phyloP scores from a whole-genome alignment of 768 basidiomycete species.

The Tricholoma hemisulphureum region DNA sequence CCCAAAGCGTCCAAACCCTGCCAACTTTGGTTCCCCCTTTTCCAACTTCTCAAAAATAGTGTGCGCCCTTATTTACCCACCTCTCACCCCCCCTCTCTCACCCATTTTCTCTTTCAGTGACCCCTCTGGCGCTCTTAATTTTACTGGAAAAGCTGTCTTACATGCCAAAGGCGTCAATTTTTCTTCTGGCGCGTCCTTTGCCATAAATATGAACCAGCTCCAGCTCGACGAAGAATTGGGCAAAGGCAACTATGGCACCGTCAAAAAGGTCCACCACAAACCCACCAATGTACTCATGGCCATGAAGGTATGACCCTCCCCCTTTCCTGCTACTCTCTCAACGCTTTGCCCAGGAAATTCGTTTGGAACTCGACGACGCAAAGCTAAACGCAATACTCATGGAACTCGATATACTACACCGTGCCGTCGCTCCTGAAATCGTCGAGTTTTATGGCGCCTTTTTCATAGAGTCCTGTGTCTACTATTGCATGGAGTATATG shows the following conservation, averaged over 20 bases:
- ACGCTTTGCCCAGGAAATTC: conserved; percentile 77
- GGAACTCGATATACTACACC: conserved; percentile 97
- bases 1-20: conserved; percentile 34
- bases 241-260: conserved; percentile 95
- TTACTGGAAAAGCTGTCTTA: conserved; percentile 88
- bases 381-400: conserved; percentile 96
- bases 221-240: conserved; percentile 92
- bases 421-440: conserved; percentile 86
- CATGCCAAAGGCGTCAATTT: conserved; percentile 86
- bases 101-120: conserved; percentile 54
- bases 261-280: conserved; percentile 91
- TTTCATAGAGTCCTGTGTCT: conserved; percentile 99
- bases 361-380: conserved; percentile 89
- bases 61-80: conserved; percentile 51
- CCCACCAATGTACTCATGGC: conserved; percentile 97
- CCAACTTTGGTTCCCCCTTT: conserved; percentile 74
- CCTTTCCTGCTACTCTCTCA: conserved; percentile 7
- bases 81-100: conserved; percentile 3
- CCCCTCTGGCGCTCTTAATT: conserved; percentile 93
- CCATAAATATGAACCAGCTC: conserved; percentile 94
- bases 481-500: conserved; percentile 99
- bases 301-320: conserved; percentile 78
- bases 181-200: conserved; percentile 83
- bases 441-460: conserved; percentile 99
- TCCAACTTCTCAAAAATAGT: conserved; percentile 92